phyloP scores from a whole-genome alignment of 495 filamentous ascomycete species.

The Tuber aestivum region DNA sequence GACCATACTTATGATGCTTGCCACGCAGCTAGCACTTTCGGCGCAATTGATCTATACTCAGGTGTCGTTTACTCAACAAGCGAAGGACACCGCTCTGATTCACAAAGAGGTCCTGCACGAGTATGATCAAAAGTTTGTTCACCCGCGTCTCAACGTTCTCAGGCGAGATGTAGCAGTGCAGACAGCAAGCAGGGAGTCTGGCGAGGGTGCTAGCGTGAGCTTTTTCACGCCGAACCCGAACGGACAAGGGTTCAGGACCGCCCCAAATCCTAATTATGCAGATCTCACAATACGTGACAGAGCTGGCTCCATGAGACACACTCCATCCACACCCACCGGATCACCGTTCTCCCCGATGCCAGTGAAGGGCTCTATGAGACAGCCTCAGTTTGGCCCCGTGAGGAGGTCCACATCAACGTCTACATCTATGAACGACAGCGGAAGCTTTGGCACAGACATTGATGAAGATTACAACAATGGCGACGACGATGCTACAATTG shows the following conservation, averaged over 20 bases:
- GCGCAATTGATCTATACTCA: slow-evolving; percentile 68
- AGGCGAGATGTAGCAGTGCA: slow-evolving; percentile 64
- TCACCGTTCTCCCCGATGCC: slow-evolving; percentile 15
- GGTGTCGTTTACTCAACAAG: slow-evolving; percentile 68
- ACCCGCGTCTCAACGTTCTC: slow-evolving; percentile 73
- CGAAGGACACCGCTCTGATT: slow-evolving; percentile 74
- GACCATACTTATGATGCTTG: slow-evolving; percentile 71
- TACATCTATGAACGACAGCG: slow-evolving; percentile 14
- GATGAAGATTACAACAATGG: background rate
- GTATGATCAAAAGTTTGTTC: slow-evolving; percentile 92
- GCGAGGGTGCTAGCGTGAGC: slow-evolving; percentile 53
- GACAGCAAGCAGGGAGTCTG: slow-evolving; percentile 40
- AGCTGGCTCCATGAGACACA: slow-evolving; percentile 13
- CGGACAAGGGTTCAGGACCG: slow-evolving; percentile 73
- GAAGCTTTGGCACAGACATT: slow-evolving; percentile 1
- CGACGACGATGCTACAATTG: background rate
- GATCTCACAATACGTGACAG: slow-evolving; percentile 49
- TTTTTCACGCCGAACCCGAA: slow-evolving; percentile 72
- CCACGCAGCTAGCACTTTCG: slow-evolving; percentile 66
- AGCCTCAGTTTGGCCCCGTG: slow-evolving; percentile 22
- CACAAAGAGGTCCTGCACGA: slow-evolving; percentile 89
- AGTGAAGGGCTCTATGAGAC: slow-evolving; percentile 12
- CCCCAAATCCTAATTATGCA: slow-evolving; percentile 82
- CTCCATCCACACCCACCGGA: background rate
- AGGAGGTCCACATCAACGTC: slow-evolving; percentile 11